Percentiles rank a stretch among this genome's conserved stretches.
Evolutionary conservation across 164 flowering plant species (phyloP).

Genomic region (Cinnamomum chago): DNA sequence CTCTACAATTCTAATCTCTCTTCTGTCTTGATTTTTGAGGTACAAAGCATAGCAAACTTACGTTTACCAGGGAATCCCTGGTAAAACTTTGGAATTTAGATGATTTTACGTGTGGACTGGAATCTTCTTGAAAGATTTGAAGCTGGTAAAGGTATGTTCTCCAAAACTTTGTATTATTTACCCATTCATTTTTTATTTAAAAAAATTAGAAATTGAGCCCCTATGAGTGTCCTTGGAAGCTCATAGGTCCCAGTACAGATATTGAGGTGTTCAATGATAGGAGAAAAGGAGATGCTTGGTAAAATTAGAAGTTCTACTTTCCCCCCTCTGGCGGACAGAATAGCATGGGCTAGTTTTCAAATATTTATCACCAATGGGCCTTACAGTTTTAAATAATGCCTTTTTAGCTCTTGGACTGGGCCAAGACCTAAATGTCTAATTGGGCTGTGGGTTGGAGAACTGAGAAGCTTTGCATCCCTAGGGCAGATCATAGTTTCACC

Average conservation of each 20-base stretch:
- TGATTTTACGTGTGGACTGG: constrained; percentile 13
- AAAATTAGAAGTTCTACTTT: too few species aligned
- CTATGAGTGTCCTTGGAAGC: neutral
- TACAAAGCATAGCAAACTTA: constrained; percentile 31
- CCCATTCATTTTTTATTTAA: neutral
- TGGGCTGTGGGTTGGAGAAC: too few species aligned
- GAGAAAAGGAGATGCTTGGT: too few species aligned
- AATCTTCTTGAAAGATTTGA: constrained; percentile 21
- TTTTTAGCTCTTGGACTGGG: too few species aligned
- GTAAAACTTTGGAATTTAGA: constrained; percentile 24
- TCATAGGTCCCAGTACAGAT: neutral
- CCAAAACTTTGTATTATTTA: neutral
- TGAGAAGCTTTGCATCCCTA: too few species aligned
- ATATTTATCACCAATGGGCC: too few species aligned
- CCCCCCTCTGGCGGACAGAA: too few species aligned
- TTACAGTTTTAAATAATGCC: too few species aligned
- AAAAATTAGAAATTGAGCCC: neutral
- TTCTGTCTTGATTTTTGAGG: constrained; percentile 29
- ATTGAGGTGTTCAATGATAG: neutral
- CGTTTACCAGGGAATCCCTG: constrained; percentile 25
- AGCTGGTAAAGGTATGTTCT: constrained; percentile 43
- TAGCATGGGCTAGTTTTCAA: too few species aligned
- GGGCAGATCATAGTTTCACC: too few species aligned
- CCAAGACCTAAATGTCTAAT: too few species aligned
- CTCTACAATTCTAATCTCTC: constrained; percentile 23